Percentiles rank a stretch among this genome's conserved stretches.
Evolutionary conservation across 495 filamentous ascomycete species (phyloP).

Genomic region (Copromyces sp.): DNA sequence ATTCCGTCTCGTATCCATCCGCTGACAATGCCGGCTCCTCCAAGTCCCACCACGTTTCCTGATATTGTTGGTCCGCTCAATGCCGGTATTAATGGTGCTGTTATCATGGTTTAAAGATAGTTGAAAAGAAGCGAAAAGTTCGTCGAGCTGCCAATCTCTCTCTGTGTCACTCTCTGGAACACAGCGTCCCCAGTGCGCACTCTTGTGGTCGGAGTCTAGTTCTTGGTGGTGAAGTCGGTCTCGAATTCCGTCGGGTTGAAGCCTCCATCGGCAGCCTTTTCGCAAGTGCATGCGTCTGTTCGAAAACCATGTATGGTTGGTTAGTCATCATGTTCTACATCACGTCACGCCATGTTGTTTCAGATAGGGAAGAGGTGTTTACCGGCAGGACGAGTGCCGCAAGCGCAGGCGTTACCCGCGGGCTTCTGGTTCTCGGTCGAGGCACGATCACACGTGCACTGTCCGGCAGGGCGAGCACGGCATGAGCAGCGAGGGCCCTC

Average conservation of each 20-base stretch:
- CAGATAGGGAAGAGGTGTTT: conserved; percentile 16
- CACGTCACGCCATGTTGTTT: not conserved
- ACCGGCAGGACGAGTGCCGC: conserved; percentile 65
- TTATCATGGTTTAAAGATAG: not conserved
- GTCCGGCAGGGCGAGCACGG: conserved; percentile 60
- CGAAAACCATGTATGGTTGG: not conserved
- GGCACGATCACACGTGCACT: conserved; percentile 75
- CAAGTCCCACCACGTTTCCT: not conserved
- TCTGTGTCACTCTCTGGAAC: not conserved
- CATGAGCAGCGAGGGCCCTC: conserved; percentile 77
- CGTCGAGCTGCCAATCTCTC: not conserved
- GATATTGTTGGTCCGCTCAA: not conserved
- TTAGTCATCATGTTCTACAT: not conserved
- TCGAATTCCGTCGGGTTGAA: conserved; percentile 46
- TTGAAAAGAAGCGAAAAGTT: not conserved
- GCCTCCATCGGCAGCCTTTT: conserved; percentile 52
- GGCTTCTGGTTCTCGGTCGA: conserved; percentile 57
- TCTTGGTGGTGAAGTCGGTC: conserved; percentile 71
- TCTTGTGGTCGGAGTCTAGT: conserved; percentile 11
- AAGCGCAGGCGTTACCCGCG: conserved; percentile 51
- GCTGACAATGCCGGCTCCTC: not conserved
- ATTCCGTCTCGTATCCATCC: not conserved
- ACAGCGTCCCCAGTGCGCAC: not conserved
- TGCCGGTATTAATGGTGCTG: not conserved
- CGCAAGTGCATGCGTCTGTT: conserved; percentile 75